Evolutionary conservation across 78 protist species (phyloP).

Genomic region (Cavenderia fasciculata): DNA sequence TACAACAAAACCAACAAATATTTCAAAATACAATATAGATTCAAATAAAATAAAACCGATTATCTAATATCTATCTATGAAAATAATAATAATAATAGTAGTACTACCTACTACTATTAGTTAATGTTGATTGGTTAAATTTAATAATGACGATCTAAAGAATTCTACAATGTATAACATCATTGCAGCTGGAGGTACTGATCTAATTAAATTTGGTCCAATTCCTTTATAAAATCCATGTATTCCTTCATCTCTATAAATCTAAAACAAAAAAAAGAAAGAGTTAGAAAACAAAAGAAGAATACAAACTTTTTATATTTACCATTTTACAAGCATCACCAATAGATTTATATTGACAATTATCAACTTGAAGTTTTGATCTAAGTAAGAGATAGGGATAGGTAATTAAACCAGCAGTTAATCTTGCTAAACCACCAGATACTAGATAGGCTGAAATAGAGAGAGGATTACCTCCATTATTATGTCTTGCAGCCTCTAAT

Average conservation of each 20-base stretch:
- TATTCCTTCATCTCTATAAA: constrained; percentile 38
- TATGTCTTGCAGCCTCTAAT: background rate
- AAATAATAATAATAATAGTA: too few species aligned
- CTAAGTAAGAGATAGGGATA: constrained; percentile 63
- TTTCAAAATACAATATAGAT: background rate
- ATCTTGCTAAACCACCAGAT: constrained; percentile 64
- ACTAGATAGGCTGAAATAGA: constrained; percentile 7
- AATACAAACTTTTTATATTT: background rate
- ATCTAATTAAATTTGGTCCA: constrained; percentile 40
- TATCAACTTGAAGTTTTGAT: constrained; percentile 53
- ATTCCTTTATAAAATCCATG: constrained; percentile 59
- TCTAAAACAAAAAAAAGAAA: background rate
- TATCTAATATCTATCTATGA: too few species aligned
- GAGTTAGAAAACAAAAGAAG: background rate
- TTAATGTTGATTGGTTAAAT: too few species aligned
- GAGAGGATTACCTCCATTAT: background rate
- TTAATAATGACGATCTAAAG: constrained; percentile 32
- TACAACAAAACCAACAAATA: background rate
- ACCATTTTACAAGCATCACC: constrained; percentile 1
- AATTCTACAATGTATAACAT: constrained; percentile 68
- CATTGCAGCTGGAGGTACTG: constrained; percentile 67
- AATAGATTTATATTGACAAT: constrained; percentile 46
- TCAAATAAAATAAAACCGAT: background rate
- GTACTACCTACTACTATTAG: too few species aligned
- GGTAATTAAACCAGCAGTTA: constrained; percentile 37